Evolutionary conservation across 2,329 filamentous ascomycete genomes (phyloP), one percentile per base, ranked within the genome.

Genomic region (Colletotrichum sp.): DNA sequence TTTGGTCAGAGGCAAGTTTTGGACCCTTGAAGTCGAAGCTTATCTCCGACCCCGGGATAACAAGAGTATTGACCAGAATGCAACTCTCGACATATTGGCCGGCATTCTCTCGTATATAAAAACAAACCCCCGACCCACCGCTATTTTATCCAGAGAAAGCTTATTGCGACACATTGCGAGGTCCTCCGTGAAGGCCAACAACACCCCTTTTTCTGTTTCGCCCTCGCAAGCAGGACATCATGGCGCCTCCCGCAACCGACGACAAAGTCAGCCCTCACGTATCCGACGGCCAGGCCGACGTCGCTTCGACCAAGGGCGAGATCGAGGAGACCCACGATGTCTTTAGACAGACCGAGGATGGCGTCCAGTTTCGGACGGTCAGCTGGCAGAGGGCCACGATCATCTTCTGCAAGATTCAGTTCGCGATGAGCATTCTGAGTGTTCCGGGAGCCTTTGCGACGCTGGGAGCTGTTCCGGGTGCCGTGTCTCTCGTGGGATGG

Each of bases 381-480:
- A 84, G 83, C 61, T 87, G 86, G 85, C 81, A 84, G 70, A 78
- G 83, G 64, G 84, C 84, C 16, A 82, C 82, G 16, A 79, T 86
- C 43, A 83, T 87, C 75, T 86, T 87, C 74, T 78, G 84, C 75
- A 85, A 85, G 79, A 78, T 81, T 58, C 79, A 81, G 65, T 80
- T 82, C 24, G 81, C 79, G 62, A 79, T 73, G 78, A 67, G 81
- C 76, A 76, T 82, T 73, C 67, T 81, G 61, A 75, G 69, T 6
- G 64, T 79, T 4, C 79, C 78, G 3, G 71, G 70, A 9, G 70
- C 76, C 1, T 66, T 80, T n/a, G 71, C 69, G 8, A 76, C 78
- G 1, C 68, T 79, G 5, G 79, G 79, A 8, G 75, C 80, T 64
- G 80, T 78, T 18, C 79, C 59, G 24, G 84, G 90, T 56, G 87